Evolutionary conservation across 129 eudicot genomes (phyloP), one percentile per base, ranked within the genome.

Genomic region (Pittosporum tobira): DNA sequence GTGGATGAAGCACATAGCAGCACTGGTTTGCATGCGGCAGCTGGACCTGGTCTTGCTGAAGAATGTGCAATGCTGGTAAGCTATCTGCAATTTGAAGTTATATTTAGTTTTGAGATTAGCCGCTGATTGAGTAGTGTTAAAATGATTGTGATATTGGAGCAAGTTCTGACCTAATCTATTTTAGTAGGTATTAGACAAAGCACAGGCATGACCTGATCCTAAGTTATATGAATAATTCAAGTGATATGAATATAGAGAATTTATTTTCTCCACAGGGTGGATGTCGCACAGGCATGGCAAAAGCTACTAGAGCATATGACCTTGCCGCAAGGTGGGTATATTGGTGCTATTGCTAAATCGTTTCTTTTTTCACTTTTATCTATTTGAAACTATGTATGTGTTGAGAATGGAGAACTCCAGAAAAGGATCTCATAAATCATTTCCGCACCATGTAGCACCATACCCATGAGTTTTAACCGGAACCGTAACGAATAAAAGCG

Each of bases 41-140:
- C 99, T 70, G 99, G 99, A 53, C 96, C 96, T 65, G 96, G 94
- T 71, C 96, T 93, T 59, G 96, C 99, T 53, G 99, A 93, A 75
- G 96, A 93, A 77, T 93, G 99, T 79, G 88, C 96, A n/a, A 61
- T 88, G 44, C 60, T 93, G 83, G 99, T 93, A 77, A 36, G 72
- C 51, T 61, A 52, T 53, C 28, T 23, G 25, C 22, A 8, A 24
- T 9, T 56, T 11, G 27, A 42, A 27, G 5, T n/a, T 43, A 19
- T 23, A 61, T 48, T 49, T 54, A 51, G 34, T 56, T 48, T 15
- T 44, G 21, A 36, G 19, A 31, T 21, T 16, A 19, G 26, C 59
- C 34, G 28, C 31, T 20, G 11, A 44, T 44, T n/a, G n/a, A n/a
- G n/a, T n/a, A n/a, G n/a, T n/a, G n/a, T n/a, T n/a, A n/a, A n/a